Percentiles rank a stretch among this genome's conserved stretches.
Evolutionary conservation across 2,329 filamentous ascomycete species (phyloP).

Genomic region (Phialophora verrucosa): DNA sequence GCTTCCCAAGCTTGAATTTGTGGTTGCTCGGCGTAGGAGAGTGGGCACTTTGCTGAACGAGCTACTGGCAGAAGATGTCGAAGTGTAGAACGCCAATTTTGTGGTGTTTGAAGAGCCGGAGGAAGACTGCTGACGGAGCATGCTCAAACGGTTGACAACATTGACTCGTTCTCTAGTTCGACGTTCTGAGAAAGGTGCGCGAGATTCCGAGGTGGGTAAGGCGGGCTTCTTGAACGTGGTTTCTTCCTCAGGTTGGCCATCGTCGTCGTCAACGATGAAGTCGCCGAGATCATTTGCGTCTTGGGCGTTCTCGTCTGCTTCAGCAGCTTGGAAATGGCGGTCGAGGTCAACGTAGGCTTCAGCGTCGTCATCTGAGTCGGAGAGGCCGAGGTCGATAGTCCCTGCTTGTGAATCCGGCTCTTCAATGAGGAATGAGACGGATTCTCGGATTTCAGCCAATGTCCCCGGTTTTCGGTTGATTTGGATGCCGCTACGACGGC

Average conservation of each 20-base stretch:
- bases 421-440: constrained; percentile 82
- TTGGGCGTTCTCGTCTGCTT: constrained; percentile 60
- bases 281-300: constrained; percentile 47
- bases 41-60: constrained; percentile 34
- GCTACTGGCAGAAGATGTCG: constrained; percentile 22
- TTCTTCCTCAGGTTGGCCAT: constrained; percentile 40
- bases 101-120: constrained; percentile 37
- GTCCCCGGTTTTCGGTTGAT: constrained; percentile 74
- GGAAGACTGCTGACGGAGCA: constrained; percentile 54
- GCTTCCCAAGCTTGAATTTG: constrained; percentile 37
- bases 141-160: constrained; percentile 52
- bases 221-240: constrained; percentile 40
- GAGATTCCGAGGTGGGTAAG: constrained; percentile 27
- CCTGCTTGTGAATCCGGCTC: constrained; percentile 50
- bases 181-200: constrained; percentile 42
- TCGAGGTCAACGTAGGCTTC: constrained; percentile 51
- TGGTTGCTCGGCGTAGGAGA: constrained; percentile 39
- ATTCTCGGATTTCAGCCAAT: constrained; percentile 80
- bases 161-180: constrained; percentile 46
- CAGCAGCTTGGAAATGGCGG: constrained; percentile 59
- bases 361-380: constrained; percentile 48
- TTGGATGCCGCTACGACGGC: constrained; percentile 69
- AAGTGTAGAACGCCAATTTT: constrained; percentile 38
- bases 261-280: constrained; percentile 41
- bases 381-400: constrained; percentile 58